Evolutionary conservation across 768 basidiomycete genomes (phyloP).

Genomic region (Agaricus blazei): DNA sequence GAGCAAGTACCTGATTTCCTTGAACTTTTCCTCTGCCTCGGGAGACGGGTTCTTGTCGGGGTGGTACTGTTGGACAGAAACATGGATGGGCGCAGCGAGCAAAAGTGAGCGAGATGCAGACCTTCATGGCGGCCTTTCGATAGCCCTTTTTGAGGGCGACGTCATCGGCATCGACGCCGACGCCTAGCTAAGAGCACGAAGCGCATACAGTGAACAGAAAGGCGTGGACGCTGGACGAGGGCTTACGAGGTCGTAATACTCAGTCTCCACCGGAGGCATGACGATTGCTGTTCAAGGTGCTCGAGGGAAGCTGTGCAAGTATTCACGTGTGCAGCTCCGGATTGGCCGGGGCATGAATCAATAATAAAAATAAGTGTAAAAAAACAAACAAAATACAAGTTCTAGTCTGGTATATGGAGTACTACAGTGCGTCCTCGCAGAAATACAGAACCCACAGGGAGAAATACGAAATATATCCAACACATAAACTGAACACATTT

Average conservation of each 20-base stretch:
- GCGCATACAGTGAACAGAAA: background rate
- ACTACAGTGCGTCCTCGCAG: too few species aligned
- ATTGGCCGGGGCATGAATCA: too few species aligned
- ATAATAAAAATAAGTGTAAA: background rate
- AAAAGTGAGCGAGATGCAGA: conserved; percentile 25
- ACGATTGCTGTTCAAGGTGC: conserved; percentile 3
- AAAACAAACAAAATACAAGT: background rate
- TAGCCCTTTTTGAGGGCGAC: conserved; percentile 92
- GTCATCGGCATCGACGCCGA: conserved; percentile 68
- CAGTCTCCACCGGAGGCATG: conserved; percentile 89
- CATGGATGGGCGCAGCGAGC: background rate
- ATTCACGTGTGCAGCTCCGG: too few species aligned
- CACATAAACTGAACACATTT: background rate
- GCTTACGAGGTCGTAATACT: conserved; percentile 82
- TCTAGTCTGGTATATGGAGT: too few species aligned
- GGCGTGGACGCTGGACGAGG: background rate
- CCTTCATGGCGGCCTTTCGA: conserved; percentile 91
- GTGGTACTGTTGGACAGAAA: conserved; percentile 57
- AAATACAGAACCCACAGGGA: too few species aligned
- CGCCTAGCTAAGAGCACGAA: conserved; percentile 49
- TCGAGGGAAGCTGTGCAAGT: background rate
- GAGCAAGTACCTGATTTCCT: conserved; percentile 76
- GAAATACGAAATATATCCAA: background rate
- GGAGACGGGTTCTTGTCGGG: conserved; percentile 92
- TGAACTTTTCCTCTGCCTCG: conserved; percentile 96